Evolutionary conservation across 306 rosid genomes (phyloP), one percentile per base, ranked within the genome.

Genomic region (Bauhinia variegata): DNA sequence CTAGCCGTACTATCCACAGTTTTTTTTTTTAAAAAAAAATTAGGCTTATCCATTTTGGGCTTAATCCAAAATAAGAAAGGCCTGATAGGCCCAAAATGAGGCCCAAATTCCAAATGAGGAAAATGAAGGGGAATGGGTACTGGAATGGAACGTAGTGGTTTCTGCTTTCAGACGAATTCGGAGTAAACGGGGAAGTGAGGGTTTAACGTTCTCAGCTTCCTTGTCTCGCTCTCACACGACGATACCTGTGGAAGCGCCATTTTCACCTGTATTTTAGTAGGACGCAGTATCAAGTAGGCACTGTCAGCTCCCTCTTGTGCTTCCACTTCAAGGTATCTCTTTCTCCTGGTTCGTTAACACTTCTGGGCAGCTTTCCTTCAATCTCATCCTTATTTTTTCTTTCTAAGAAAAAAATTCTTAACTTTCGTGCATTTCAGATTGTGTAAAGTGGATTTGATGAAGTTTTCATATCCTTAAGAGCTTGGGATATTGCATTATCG

Each of bases 181-280:
- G 11, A 23, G 1, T 9, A 9, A 36, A 36, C 9, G 7, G 4
- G 19, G 58, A 43, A 67, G 53, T 12, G 56, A 77, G 81, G 81
- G 81, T 71, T 77, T 71, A 77, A 63, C 39, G 42, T 4, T 44
- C 67, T 43, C 65, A 39, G 16, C 49, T 1, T 18, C 7, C n/a
- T 37, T 10, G 38, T 30, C n/a, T 49, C 68, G 37, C n/a, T 38
- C 59, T 43, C 32, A 4, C 38, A 13, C 13, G 8, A 14, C 33
- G 9, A 6, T 19, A 51, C 8, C 33, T 23, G 28, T 23, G 28
- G 28, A 51, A 7, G 2, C 28, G 33, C 33, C 33, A 10, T 8
- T 51, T 7, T 0, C 31, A 43, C 68, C n/a, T n/a, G n/a, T 23
- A 23, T 23, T 23, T 2, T 23, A 23, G 28, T 23, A 1, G 2